A percentile compares a stretch with the other conserved stretches of the same genome.
These are phyloP conservation scores for Candida tunisiensis DNA, from an alignment of 1,139 yeast genomes.

Conservation along the genomic window DNA sequence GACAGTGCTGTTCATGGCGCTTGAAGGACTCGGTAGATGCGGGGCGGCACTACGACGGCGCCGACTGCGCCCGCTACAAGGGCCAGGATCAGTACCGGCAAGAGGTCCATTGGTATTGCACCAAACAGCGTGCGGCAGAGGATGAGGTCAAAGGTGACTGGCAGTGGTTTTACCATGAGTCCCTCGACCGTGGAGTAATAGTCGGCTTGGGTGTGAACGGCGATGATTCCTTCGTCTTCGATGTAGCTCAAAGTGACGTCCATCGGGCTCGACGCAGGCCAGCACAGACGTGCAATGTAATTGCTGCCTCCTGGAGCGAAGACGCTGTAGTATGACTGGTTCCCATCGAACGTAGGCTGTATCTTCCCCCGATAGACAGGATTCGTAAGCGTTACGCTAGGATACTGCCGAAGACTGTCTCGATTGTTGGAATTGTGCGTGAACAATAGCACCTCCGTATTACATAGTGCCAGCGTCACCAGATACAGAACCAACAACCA, in stretches of 20 bases:
- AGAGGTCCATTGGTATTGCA: no score
- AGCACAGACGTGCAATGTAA: conserved; percentile 18
- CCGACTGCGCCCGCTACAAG: no score
- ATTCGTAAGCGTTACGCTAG: no score
- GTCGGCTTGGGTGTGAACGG: conserved; percentile 6
- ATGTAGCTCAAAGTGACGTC: conserved; percentile 10
- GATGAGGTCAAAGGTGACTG: conserved; percentile 10
- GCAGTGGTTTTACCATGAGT: conserved; percentile 7
- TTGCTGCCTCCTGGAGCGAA: conserved; percentile 5
- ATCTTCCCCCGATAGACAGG: not conserved
- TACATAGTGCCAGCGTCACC: conserved; percentile 4
- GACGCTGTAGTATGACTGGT: not conserved
- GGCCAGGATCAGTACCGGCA: no score
- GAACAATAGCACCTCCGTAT: conserved; percentile 4
- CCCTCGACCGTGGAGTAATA: conserved; percentile 6
- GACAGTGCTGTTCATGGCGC: no score
- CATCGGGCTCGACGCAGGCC: conserved; percentile 21
- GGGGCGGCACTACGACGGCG: no score
- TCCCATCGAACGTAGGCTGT: not conserved
- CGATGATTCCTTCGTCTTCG: conserved; percentile 4
- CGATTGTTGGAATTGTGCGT: not conserved
- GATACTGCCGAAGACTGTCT: no score
- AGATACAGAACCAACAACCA: no score
- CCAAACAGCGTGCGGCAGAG: no score
- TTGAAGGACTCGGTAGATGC: no score